phyloP scores from a whole-genome alignment of 495 filamentous ascomycete genomes.

The Cercophora scortea region DNA sequence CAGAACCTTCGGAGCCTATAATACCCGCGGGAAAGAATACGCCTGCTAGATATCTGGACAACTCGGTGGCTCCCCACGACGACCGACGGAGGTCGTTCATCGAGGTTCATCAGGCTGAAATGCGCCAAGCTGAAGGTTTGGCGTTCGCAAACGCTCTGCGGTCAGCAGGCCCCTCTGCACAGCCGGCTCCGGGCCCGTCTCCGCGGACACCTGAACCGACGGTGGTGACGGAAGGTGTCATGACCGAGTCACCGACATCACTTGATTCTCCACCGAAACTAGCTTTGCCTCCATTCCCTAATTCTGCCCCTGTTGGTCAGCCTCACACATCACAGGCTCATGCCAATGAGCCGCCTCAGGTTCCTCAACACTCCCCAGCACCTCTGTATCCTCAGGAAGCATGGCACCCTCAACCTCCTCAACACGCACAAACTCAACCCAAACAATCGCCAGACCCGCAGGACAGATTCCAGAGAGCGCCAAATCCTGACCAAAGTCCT shows the following conservation, averaged over 20 bases:
- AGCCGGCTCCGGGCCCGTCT: conserved; percentile 10
- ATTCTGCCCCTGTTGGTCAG: neutral
- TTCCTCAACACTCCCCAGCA: conserved; percentile 3
- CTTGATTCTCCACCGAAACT: conserved; percentile 2
- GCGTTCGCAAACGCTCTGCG: conserved; percentile 51
- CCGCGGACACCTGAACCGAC: conserved; percentile 3
- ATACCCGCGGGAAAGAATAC: conserved; percentile 20
- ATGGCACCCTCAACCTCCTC: conserved; percentile 3
- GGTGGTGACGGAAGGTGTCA: conserved; percentile 2
- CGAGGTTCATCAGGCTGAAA: conserved; percentile 58
- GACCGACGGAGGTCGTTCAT: conserved; percentile 42
- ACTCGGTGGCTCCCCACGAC: conserved; percentile 19
- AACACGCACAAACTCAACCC: conserved; percentile 1
- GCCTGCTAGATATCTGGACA: conserved; percentile 25
- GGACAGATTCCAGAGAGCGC: conserved; percentile 10
- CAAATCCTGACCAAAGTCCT: conserved; percentile 18
- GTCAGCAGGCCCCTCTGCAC: conserved; percentile 19
- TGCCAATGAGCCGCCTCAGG: neutral
- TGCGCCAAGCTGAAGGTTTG: conserved; percentile 64
- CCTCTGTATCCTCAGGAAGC: conserved; percentile 5
- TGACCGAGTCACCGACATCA: conserved; percentile 18
- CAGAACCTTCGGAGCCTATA: conserved; percentile 14
- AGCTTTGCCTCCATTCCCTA: neutral
- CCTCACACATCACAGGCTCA: neutral
- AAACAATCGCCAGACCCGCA: conserved; percentile 11